Conservation (phyloP, 148 eudicot genomes). For the Oxyria digyna region DNA sequence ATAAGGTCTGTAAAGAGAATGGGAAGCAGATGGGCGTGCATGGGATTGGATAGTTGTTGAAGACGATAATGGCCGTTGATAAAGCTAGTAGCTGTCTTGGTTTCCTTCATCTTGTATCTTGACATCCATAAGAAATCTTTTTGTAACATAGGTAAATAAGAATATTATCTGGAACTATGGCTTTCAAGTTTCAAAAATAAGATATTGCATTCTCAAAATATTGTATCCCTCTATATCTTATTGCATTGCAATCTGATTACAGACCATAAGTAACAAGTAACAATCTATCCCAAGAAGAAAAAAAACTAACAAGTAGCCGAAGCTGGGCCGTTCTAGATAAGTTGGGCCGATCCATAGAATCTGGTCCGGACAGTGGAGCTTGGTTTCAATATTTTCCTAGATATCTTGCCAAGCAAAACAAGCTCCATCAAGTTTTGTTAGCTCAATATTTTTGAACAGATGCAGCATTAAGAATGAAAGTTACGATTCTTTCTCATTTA, state of each 20-base stretch:
- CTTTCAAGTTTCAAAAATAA: background rate
- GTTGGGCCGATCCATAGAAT: no score
- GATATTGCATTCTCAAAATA: background rate
- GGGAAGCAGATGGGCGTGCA: background rate
- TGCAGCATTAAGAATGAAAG: no score
- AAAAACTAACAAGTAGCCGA: no score
- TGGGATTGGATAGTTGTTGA: background rate
- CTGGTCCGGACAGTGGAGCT: no score
- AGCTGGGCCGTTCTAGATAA: no score
- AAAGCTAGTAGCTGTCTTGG: background rate
- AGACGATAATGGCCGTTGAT: background rate
- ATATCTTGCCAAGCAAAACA: no score
- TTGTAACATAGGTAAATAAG: slow-evolving; percentile 5
- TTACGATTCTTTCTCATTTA: no score
- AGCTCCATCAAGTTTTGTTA: no score
- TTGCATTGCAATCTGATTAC: background rate
- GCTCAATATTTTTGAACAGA: no score
- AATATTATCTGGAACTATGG: background rate
- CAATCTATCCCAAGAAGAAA: no score
- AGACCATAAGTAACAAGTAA: no score
- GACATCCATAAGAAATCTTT: background rate
- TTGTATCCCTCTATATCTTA: background rate
- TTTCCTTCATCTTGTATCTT: background rate
- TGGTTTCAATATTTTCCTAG: no score
- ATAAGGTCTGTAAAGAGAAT: background rate